phyloP scores from a whole-genome alignment of 495 filamentous ascomycete genomes.

The Trichoderma gamsii region DNA sequence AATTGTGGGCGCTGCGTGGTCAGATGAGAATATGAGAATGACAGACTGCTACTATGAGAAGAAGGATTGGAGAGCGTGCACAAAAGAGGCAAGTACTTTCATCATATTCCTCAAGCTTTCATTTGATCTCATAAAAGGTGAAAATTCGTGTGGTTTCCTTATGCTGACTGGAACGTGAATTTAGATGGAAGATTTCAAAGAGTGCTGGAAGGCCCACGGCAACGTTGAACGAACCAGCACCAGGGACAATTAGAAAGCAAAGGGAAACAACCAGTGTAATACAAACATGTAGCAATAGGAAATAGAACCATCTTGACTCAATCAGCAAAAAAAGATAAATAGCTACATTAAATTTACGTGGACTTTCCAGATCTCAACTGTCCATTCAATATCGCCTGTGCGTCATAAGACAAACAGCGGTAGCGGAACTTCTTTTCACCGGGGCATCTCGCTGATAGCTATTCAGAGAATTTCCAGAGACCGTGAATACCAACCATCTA shows the following conservation, averaged over 20 bases:
- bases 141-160: not conserved
- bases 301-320: not conserved
- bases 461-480: not conserved
- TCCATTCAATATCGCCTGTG: no score
- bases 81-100: conserved; percentile 65
- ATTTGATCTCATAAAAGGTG: conserved; percentile 11
- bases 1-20: not conserved
- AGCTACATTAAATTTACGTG: no score
- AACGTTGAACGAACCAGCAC: conserved; percentile 77
- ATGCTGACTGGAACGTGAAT: not conserved
- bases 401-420: not conserved
- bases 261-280: no score
- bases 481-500: conserved; percentile 4
- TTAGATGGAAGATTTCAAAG: conserved; percentile 86
- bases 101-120: conserved; percentile 18
- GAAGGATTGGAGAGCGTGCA: conserved; percentile 92
- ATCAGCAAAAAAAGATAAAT: no score
- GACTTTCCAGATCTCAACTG: no score
- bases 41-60: conserved; percentile 94
- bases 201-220: conserved; percentile 88
- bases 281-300: not conserved
- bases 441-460: not conserved
- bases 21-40: conserved; percentile 84
- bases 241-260: conserved; percentile 49
- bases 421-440: not conserved